These are phyloP conservation scores for Cordyceps pruinosa DNA, from an alignment of 2,329 filamentous ascomycete genomes.

Conservation along the genomic window DNA sequence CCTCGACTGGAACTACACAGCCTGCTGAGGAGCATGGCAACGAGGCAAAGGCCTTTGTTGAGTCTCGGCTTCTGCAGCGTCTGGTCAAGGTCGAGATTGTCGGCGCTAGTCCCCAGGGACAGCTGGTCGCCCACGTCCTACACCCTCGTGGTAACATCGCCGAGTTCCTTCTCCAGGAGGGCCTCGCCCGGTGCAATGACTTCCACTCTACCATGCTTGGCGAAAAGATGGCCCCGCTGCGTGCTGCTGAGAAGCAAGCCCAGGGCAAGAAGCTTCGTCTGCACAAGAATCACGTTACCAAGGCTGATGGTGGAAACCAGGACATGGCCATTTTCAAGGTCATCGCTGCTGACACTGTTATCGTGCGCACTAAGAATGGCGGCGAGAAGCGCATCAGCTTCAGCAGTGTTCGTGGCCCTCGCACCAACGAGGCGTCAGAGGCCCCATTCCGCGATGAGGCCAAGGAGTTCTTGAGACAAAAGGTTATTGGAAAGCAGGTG, in stretches of 20 bases:
- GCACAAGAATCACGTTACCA: conserved; percentile 74
- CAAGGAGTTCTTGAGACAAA: conserved; percentile 93
- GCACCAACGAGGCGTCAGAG: conserved; percentile 78
- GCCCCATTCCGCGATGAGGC: conserved; percentile 85
- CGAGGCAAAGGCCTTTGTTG: conserved; percentile 82
- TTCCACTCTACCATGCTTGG: conserved; percentile 92
- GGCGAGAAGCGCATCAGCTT: conserved; percentile 84
- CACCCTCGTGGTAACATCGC: conserved; percentile 92
- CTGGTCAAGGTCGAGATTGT: conserved; percentile 76
- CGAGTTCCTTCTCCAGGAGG: conserved; percentile 80
- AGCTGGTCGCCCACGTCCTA: conserved; percentile 79
- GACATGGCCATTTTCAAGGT: conserved; percentile 84
- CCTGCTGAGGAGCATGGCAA: conserved; percentile 84
- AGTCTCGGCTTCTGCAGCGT: conserved; percentile 77
- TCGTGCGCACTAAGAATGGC: conserved; percentile 77
- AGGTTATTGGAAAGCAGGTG: conserved; percentile 91
- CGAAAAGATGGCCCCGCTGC: conserved; percentile 75
- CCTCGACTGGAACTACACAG: conserved; percentile 71
- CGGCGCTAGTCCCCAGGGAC: conserved; percentile 81
- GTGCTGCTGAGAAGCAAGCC: conserved; percentile 80
- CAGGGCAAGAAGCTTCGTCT: conserved; percentile 70
- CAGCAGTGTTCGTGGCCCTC: conserved; percentile 90
- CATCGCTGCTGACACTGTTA: conserved; percentile 81
- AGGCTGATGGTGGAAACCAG: conserved; percentile 56
- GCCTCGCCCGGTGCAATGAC: conserved; percentile 87